Percentiles rank a stretch among this genome's conserved stretches.
These are phyloP conservation scores for Sonneratia alba DNA, from an alignment of 345 rosid species.

Conservation along the genomic window DNA sequence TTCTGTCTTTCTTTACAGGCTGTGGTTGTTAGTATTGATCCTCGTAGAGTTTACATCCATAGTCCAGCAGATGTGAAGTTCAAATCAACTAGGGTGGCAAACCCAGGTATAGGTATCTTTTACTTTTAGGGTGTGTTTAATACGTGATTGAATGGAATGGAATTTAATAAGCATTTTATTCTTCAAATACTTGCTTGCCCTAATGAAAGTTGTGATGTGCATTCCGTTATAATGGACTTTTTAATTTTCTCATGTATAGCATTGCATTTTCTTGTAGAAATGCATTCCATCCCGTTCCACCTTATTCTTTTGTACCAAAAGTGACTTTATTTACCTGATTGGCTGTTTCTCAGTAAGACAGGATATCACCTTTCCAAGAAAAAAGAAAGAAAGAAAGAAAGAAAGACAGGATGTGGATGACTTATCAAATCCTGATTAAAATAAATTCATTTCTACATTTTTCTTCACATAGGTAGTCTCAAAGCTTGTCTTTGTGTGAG, in stretches of 20 bases:
- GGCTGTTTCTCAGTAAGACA: background rate
- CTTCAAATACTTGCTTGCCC: no score
- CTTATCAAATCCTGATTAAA: background rate
- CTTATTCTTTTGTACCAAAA: no score
- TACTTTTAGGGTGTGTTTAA: no score
- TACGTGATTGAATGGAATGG: no score
- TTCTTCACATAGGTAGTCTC: background rate
- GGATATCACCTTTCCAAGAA: background rate
- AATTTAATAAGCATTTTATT: no score
- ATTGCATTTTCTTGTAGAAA: no score
- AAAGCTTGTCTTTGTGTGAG: background rate
- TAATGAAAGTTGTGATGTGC: no score
- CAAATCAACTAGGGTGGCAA: constrained; percentile 48
- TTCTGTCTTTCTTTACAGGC: constrained; percentile 45
- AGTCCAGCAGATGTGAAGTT: constrained; percentile 66
- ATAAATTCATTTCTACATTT: background rate
- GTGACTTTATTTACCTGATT: background rate
- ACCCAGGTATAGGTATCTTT: constrained; percentile 44
- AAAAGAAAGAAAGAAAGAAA: no score
- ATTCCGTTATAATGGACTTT: no score
- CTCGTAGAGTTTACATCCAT: constrained; percentile 69
- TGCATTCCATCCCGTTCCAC: no score
- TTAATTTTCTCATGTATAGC: no score
- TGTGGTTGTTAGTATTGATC: constrained; percentile 96
- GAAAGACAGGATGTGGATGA: background rate